Base-by-base conservation (phyloP, 352 stramenopile genomes). In the Pythium insidiosum region DNA sequence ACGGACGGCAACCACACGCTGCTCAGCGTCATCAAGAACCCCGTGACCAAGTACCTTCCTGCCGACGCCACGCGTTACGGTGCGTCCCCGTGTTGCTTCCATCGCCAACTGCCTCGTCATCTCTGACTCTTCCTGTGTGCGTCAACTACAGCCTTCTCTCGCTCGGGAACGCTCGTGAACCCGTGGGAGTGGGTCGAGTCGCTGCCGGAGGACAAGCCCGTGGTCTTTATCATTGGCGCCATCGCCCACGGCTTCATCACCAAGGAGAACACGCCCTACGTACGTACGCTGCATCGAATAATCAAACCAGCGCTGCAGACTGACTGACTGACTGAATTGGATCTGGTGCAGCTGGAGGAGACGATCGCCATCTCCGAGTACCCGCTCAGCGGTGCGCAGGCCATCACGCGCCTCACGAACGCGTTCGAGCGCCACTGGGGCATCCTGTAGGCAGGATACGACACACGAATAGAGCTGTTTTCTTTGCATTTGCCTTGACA, bases 21-120 rank as follows among this genome's bases (percentile, higher is more conserved):
- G 29, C 82, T 99, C 50, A 98, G 97, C 56, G 95, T 99, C 25
- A 97, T 99, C 58, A 99, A 99, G 66, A 99, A 99, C 80, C 97
- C 96, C 5, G 82, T 99, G 51, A 97, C 95, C 43, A 85, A 94
- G 63, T 84, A 99, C 76, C 73, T 99, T 24, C 95, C 95, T 12
- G 81, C 97, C 21, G 97, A 97, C 56, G 92, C 73, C 46, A 85
- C 85, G 53, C 97, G 96, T 60, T 98, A 97, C 70, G 94, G 74
- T 80, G 31, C 38, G 65, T 50, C 16, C 20, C n/a, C n/a, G n/a
- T n/a, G n/a, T n/a, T n/a, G n/a, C n/a, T n/a, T n/a, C n/a, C n/a
- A n/a, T n/a, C n/a, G n/a, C n/a, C n/a, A n/a, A n/a, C n/a, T n/a
- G n/a, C n/a, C n/a, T n/a, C n/a, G n/a, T n/a, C n/a, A n/a, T n/a